phyloP scores from a whole-genome alignment of 2,329 filamentous ascomycete genomes.

The Fusarium pseudonygamai region DNA sequence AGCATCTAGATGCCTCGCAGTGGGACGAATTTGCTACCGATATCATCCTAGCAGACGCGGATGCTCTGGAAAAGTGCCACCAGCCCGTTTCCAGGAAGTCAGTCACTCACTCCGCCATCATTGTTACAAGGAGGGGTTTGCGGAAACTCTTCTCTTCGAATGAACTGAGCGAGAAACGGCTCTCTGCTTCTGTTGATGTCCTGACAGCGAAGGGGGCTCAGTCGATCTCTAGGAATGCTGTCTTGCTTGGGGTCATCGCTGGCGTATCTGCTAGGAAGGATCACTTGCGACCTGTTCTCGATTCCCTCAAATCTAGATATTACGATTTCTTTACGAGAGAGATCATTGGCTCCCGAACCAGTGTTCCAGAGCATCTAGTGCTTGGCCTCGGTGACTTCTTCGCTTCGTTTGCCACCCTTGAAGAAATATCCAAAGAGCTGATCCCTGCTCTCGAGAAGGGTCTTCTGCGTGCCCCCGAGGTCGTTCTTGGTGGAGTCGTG shows the following conservation, averaged over 20 bases:
- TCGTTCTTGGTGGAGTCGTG: conserved; percentile 83
- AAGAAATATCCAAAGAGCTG: conserved; percentile 80
- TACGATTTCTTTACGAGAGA: conserved; percentile 87
- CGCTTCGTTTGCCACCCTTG: conserved; percentile 72
- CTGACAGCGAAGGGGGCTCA: conserved; percentile 75
- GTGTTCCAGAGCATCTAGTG: conserved; percentile 76
- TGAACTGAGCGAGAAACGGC: conserved; percentile 64
- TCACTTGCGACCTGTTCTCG: conserved; percentile 69
- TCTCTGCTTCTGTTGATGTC: conserved; percentile 70
- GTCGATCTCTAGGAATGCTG: conserved; percentile 74
- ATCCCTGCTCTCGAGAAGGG: conserved; percentile 88
- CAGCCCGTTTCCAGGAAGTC: conserved; percentile 70
- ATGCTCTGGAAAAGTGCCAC: conserved; percentile 80
- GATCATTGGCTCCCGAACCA: conserved; percentile 79
- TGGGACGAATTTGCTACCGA: conserved; percentile 74
- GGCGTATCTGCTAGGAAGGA: conserved; percentile 83
- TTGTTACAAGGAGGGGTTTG: conserved; percentile 81
- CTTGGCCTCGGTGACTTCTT: conserved; percentile 86
- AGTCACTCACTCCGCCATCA: conserved; percentile 77
- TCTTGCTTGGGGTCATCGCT: conserved; percentile 85
- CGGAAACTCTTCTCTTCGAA: conserved; percentile 74
- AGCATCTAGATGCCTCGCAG: conserved; percentile 69
- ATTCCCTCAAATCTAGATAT: conserved; percentile 73
- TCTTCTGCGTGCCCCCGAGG: conserved; percentile 87
- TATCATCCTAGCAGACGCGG: conserved; percentile 74